Conservation (phyloP, 2,329 filamentous ascomycete genomes). For the Calonectria leucothoes region DNA sequence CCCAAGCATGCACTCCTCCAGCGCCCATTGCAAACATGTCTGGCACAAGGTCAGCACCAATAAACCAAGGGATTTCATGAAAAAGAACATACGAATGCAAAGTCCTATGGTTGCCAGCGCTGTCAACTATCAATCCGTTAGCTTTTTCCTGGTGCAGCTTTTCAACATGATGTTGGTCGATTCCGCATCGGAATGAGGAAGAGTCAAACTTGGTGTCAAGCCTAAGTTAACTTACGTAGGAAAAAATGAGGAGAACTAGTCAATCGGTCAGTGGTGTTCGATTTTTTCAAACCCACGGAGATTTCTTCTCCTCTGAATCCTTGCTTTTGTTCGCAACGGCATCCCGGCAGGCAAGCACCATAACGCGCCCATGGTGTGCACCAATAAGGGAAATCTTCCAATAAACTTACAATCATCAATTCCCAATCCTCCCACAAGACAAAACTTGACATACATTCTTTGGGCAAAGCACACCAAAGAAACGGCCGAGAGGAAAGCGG, state of each 20-base stretch:
- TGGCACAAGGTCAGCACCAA: conserved; percentile 3
- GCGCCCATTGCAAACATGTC: conserved; percentile 42
- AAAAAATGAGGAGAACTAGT: conserved; percentile 6
- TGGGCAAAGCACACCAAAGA: conserved; percentile 39
- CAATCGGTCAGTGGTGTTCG: not conserved
- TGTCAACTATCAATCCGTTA: conserved; percentile 25
- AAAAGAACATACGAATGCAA: conserved; percentile 27
- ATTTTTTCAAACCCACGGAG: not conserved
- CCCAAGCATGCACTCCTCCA: conserved; percentile 47
- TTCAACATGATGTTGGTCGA: not conserved
- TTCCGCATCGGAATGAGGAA: not conserved
- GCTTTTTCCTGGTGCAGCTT: not conserved
- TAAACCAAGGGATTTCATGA: not conserved
- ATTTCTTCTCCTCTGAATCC: not conserved
- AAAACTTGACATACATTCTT: conserved; percentile 41
- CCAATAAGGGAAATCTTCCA: not conserved
- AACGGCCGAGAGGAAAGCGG: conserved; percentile 33
- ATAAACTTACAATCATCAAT: conserved; percentile 41
- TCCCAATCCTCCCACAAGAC: conserved; percentile 35
- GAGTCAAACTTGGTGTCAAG: not conserved
- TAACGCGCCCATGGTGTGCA: not conserved
- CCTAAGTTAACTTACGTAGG: not conserved
- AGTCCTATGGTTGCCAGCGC: conserved; percentile 32
- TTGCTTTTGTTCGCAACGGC: not conserved
- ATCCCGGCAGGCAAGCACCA: not conserved